A percentile compares a stretch with the other conserved stretches of the same genome.
Evolutionary conservation across 805 yeast genomes (phyloP).

Genomic region (Candida saitoana): DNA sequence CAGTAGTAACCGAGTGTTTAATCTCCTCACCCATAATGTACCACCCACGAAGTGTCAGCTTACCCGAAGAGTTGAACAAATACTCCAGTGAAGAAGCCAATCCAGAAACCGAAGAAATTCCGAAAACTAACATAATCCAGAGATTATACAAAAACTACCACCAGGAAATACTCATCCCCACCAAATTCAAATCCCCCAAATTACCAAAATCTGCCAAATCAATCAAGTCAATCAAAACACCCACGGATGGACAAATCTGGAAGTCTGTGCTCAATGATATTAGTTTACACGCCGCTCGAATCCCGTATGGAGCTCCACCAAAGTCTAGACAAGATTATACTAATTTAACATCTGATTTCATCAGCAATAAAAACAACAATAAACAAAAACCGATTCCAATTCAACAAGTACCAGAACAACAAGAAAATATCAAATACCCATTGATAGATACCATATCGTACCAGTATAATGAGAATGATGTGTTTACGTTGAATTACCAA

Average conservation of each 20-base stretch:
- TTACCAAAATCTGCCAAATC: background rate
- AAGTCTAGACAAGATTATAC: conserved; percentile 8
- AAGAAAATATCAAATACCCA: background rate
- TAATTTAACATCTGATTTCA: background rate
- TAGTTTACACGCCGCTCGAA: conserved; percentile 33
- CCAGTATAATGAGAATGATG: conserved; percentile 8
- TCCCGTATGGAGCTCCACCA: conserved; percentile 30
- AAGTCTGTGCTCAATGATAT: conserved; percentile 28
- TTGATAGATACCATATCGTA: too few relatives aligned
- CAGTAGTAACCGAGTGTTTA: too few relatives aligned
- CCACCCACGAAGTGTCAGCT: background rate
- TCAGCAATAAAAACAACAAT: conserved; percentile 8
- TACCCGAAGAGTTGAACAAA: conserved; percentile 2
- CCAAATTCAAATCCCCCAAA: background rate
- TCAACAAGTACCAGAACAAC: background rate
- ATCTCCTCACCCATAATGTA: conserved; percentile 8
- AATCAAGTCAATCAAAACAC: background rate
- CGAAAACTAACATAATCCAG: background rate
- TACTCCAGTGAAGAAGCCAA: background rate
- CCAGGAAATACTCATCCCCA: background rate
- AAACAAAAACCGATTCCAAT: background rate
- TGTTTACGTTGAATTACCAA: conserved; percentile 18
- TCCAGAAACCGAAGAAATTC: background rate
- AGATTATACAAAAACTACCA: background rate
- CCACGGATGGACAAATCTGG: conserved; percentile 19